Percentiles rank a stretch among this genome's conserved stretches.
Evolutionary conservation across 176 grass and related monocot species (phyloP).

Genomic region (Carex myosuroides): DNA sequence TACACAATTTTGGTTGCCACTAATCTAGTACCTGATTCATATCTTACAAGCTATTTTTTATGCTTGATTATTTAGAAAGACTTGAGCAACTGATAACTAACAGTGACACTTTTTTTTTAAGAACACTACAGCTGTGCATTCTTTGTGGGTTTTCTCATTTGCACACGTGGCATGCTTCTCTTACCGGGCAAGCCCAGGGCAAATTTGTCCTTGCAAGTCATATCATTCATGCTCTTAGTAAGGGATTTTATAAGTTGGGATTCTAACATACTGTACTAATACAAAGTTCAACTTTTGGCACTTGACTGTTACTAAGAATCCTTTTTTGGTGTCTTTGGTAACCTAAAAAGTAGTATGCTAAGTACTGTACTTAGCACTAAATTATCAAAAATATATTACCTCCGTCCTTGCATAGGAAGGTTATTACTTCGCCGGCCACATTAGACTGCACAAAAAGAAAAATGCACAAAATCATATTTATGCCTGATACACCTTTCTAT

Average conservation of each 20-base stretch:
- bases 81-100: not conserved
- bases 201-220: not conserved
- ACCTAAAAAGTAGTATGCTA: not conserved
- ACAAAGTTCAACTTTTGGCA: not conserved
- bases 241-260: not conserved
- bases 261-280: not conserved
- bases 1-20: not conserved
- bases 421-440: constrained; percentile 38
- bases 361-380: not conserved
- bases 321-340: not conserved
- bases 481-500: not conserved
- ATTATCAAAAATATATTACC: constrained; percentile 20
- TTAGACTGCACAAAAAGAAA: constrained; percentile 24
- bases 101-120: not conserved
- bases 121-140: not conserved
- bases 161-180: not conserved
- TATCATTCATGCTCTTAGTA: not conserved
- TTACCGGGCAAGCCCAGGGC: not conserved
- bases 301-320: not conserved
- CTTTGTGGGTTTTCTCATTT: not conserved
- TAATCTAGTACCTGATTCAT: not conserved
- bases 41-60: not conserved
- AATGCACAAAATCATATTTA: not conserved
- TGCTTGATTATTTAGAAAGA: not conserved
- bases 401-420: constrained; percentile 37